Evolutionary conservation across 2,329 filamentous ascomycete genomes (phyloP).

Genomic region (Clarireedia homoeocarpa): DNA sequence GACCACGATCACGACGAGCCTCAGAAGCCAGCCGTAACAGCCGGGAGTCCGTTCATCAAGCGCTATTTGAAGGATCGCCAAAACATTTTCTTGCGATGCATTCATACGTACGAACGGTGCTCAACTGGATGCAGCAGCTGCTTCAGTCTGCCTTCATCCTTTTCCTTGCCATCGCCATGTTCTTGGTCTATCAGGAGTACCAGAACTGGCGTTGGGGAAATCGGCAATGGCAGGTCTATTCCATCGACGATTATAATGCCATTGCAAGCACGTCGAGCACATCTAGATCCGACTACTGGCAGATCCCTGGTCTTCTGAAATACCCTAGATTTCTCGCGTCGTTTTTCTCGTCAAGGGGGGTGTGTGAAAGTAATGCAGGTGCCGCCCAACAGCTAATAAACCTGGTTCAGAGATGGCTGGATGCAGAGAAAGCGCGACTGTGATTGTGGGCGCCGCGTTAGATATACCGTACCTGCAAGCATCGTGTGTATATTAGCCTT

Average conservation of each 20-base stretch:
- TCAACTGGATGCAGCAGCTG: neutral
- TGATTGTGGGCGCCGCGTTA: neutral
- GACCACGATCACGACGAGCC: neutral
- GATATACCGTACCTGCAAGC: no score
- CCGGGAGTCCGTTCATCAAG: neutral
- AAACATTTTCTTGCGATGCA: neutral
- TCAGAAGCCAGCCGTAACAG: no score
- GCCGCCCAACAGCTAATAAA: neutral
- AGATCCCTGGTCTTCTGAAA: neutral
- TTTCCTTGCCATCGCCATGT: neutral
- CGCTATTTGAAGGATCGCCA: no score
- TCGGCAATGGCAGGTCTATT: neutral
- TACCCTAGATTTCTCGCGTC: neutral
- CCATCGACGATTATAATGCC: neutral
- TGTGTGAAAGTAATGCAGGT: neutral
- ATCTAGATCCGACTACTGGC: neutral
- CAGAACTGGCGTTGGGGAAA: neutral
- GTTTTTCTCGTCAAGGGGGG: no score
- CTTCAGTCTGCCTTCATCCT: neutral
- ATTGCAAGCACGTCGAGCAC: neutral
- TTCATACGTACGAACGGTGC: neutral
- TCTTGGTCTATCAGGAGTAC: neutral
- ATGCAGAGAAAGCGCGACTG: neutral
- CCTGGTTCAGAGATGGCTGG: constrained; percentile 2
- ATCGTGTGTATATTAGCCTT: neutral